Evolutionary conservation across 2,329 filamentous ascomycete genomes (phyloP).

Genomic region (Clarireedia sp.): DNA sequence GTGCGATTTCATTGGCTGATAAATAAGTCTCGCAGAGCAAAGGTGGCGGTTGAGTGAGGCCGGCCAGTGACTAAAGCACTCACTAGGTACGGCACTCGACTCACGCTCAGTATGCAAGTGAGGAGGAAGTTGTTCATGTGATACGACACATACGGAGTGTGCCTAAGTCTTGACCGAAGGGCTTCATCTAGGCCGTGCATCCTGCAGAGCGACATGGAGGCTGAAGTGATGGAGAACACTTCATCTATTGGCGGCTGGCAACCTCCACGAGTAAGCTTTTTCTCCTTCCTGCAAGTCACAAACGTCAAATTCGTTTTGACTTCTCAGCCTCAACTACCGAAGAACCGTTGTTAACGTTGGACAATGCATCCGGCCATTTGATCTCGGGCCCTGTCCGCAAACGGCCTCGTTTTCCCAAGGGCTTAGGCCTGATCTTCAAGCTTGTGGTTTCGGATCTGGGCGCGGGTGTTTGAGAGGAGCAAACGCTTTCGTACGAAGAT

Average conservation of each 20-base stretch:
- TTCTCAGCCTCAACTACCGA: no score
- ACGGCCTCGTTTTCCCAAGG: no score
- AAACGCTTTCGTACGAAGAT: no score
- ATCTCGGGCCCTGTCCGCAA: no score
- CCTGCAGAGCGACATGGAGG: not conserved
- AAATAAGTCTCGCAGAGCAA: not conserved
- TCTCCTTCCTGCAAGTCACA: not conserved
- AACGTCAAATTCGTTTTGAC: not conserved
- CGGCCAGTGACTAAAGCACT: not conserved
- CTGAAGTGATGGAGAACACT: not conserved
- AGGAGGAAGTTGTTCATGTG: not conserved
- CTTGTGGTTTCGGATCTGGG: no score
- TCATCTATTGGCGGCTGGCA: not conserved
- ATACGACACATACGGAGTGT: not conserved
- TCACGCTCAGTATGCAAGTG: no score
- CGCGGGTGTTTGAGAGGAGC: no score
- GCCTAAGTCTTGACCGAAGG: no score
- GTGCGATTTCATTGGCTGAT: not conserved
- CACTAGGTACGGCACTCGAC: not conserved
- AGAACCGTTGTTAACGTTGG: no score
- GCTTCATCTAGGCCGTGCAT: not conserved
- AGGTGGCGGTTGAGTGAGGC: not conserved
- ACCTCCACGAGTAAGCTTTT: not conserved
- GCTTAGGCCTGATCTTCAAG: no score
- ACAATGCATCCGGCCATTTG: no score